Base-by-base conservation (phyloP, 2,329 filamentous ascomycete genomes). In the Fusarium bactridioides region DNA sequence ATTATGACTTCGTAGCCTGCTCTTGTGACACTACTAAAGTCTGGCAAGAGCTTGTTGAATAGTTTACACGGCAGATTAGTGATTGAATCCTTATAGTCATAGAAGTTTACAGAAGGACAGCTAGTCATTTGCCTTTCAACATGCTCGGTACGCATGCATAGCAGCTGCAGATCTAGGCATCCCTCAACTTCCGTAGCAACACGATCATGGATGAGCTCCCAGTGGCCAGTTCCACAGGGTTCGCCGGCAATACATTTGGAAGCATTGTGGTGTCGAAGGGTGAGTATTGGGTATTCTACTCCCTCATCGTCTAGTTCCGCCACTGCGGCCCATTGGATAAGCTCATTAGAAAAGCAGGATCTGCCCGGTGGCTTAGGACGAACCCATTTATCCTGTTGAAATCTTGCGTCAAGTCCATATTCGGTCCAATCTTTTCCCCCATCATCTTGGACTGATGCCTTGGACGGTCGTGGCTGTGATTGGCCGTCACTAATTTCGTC, bases 221-320 rank as follows among this genome's bases (percentile, higher is more conserved):
- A 48, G 45, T 48, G 45, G 12, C 7, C 10, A 5, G 19, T 4
- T 16, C 8, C 21, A 31, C 45, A 29, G 4, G 9, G 2, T 16
- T n/a, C 19, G 1, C 45, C 9, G 4, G 19, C 19, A 29, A 5
- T 5, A n/a, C 45, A 48, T 3, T 15, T 8, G 2, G 27, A 5
- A 48, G 25, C 45, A 1, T 48, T 4, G 45, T 10, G 45, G 12
- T 48, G 45, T 12, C 27, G 13, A 7, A 48, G 45, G 8, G 10
- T 31, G 21, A n/a, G 5, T 11, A n/a, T 12, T 12, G 27, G 27
- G 7, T 3, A 48, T 18, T 48, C 27, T 29, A 29, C 19, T 5
- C 2, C 19, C 5, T n/a, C 7, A 38, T 38, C 37, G 37, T 2
- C 1, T 11, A 1, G 10, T 0, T 10, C 10, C 11, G 0, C 0